Evolutionary conservation across 169 alveolate genomes (phyloP).

Genomic region (Miamiensis avidus): DNA sequence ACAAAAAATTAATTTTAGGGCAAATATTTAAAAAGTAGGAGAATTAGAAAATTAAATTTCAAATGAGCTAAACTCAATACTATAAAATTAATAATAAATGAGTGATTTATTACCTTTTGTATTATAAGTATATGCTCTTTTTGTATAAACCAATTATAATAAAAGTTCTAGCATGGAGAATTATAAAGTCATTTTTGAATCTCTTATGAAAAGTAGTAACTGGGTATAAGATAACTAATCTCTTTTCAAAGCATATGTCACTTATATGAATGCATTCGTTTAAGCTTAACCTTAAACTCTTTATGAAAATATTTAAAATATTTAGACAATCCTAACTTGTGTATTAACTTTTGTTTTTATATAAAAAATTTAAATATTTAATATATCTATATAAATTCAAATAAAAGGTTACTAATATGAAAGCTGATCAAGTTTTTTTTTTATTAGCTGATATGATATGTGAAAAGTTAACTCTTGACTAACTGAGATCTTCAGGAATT

Average conservation of each 20-base stretch:
- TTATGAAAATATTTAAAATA: neutral
- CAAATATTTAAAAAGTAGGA: slow-evolving; percentile 9
- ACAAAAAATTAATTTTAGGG: neutral
- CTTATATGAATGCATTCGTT: slow-evolving; percentile 2
- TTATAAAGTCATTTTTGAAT: slow-evolving; percentile 19
- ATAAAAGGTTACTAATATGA: neutral
- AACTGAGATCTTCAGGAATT: neutral
- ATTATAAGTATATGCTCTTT: slow-evolving; percentile 32
- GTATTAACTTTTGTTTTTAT: neutral
- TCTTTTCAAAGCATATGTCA: slow-evolving; percentile 33
- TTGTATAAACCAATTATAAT: slow-evolving; percentile 9
- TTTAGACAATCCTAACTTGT: neutral
- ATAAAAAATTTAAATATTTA: no score
- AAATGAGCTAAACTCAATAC: slow-evolving; percentile 19
- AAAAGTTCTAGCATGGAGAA: neutral
- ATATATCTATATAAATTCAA: neutral
- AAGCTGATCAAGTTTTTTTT: neutral
- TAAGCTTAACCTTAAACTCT: neutral
- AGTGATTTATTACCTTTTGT: slow-evolving; percentile 38
- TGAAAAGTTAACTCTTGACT: neutral
- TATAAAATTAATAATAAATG: slow-evolving; percentile 11
- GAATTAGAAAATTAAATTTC: slow-evolving; percentile 23
- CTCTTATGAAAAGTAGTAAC: slow-evolving; percentile 20
- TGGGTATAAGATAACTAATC: slow-evolving; percentile 42
- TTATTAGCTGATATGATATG: neutral